Percentiles rank a stretch among this genome's conserved stretches.
These are phyloP conservation scores for Trichoderma virens DNA, from an alignment of 495 filamentous ascomycete genomes.

Conservation along the genomic window DNA sequence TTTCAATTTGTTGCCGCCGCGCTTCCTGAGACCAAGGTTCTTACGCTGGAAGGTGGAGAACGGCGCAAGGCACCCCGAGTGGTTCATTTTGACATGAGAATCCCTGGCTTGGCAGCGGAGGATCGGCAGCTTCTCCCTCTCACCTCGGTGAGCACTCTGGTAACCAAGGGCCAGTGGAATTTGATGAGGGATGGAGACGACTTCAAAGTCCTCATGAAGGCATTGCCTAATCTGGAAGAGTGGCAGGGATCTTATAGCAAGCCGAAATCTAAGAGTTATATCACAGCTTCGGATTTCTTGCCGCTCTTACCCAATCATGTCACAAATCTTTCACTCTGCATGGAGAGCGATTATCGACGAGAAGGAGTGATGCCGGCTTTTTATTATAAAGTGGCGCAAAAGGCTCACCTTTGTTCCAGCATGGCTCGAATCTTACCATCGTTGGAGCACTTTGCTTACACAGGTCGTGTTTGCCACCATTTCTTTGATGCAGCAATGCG, in stretches of 20 bases:
- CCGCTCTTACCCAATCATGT: constrained; percentile 44
- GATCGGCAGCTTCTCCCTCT: constrained; percentile 33
- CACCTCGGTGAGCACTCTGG: constrained; percentile 45
- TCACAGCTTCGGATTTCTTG: constrained; percentile 54
- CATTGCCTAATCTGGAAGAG: constrained; percentile 57
- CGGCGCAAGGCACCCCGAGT: constrained; percentile 53
- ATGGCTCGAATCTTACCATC: constrained; percentile 46
- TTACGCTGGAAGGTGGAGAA: constrained; percentile 72
- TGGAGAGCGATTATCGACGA: constrained; percentile 60
- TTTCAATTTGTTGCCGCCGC: constrained; percentile 49
- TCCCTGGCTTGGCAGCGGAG: not conserved
- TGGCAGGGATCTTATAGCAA: constrained; percentile 67
- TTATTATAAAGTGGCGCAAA: constrained; percentile 44
- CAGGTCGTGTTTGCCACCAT: constrained; percentile 54
- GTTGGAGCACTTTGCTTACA: constrained; percentile 58
- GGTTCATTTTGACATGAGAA: not conserved
- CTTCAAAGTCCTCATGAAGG: constrained; percentile 49
- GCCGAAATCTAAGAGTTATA: constrained; percentile 58
- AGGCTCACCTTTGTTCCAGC: constrained; percentile 50
- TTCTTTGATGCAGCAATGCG: constrained; percentile 46
- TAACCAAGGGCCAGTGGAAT: constrained; percentile 71
- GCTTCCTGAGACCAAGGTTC: constrained; percentile 52
- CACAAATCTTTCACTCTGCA: constrained; percentile 52
- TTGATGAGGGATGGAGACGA: constrained; percentile 59
- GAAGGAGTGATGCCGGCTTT: constrained; percentile 46